These are phyloP conservation scores for Starmerella stellata DNA, from an alignment of 805 yeast species.

Conservation along the genomic window DNA sequence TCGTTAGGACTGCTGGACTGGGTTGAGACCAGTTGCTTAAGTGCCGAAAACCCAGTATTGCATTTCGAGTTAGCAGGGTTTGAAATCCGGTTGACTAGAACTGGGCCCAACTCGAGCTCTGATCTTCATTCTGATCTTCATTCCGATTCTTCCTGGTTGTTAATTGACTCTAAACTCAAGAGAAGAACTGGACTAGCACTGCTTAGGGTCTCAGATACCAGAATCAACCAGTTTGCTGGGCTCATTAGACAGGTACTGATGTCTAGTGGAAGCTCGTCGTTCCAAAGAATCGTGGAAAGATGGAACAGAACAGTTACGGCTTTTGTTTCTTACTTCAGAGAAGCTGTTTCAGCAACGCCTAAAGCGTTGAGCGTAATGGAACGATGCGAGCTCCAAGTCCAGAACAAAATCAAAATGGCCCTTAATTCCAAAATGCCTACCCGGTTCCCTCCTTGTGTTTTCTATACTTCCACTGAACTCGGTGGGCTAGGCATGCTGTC, in stretches of 20 bases:
- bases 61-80: constrained; percentile 87
- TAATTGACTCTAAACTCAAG: constrained; percentile 48
- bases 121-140: too few relatives aligned
- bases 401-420: constrained; percentile 85
- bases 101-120: too few relatives aligned
- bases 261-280: constrained; percentile 92
- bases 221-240: constrained; percentile 61
- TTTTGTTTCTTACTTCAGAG: constrained; percentile 75
- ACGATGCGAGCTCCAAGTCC: constrained; percentile 80
- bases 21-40: constrained; percentile 79
- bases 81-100: constrained; percentile 50
- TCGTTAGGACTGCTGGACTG: constrained; percentile 57
- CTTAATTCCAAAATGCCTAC: constrained; percentile 97
- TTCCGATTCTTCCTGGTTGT: constrained; percentile 83
- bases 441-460: constrained; percentile 95
- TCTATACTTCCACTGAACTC: constrained; percentile 89
- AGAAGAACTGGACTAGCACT: constrained; percentile 81
- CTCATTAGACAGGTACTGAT: constrained; percentile 75
- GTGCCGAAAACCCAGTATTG: constrained; percentile 75
- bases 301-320: constrained; percentile 91
- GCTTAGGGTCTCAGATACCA: constrained; percentile 65
- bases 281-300: constrained; percentile 79
- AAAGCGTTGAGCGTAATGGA: constrained; percentile 63
- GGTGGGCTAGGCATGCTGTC: constrained; percentile 97
- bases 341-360: constrained; percentile 76